Conservation (phyloP, 768 basidiomycete genomes). For the Hygrophoropsis aurantiaca region DNA sequence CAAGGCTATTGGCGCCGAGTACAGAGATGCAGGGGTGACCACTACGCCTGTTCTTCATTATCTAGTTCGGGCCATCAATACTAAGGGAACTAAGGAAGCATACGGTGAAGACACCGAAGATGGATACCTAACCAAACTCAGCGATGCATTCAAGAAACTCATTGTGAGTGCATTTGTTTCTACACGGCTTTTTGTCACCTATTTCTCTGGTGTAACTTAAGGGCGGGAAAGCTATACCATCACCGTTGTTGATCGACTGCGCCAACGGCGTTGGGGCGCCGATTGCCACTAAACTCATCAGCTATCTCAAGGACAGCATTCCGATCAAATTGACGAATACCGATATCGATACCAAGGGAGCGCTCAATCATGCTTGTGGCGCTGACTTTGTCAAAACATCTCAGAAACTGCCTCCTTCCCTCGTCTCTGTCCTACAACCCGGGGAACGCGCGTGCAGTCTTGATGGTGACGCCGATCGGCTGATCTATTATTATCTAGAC, state of each 20-base stretch:
- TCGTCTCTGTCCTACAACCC: slow-evolving; percentile 58
- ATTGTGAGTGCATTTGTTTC: slow-evolving; percentile 54
- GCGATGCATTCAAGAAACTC: slow-evolving; percentile 79
- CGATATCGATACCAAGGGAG: slow-evolving; percentile 59
- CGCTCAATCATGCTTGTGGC: slow-evolving; percentile 85
- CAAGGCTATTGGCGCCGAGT: slow-evolving; percentile 64
- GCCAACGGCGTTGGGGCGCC: slow-evolving; percentile 96
- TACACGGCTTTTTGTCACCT: slow-evolving; percentile 1
- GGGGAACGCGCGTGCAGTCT: slow-evolving; percentile 88
- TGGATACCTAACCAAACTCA: slow-evolving; percentile 84
- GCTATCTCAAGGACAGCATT: slow-evolving; percentile 60
- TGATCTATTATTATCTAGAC: slow-evolving; percentile 94
- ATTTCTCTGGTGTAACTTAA: slow-evolving; percentile 23
- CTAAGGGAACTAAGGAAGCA: slow-evolving; percentile 70
- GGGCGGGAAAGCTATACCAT: slow-evolving; percentile 56
- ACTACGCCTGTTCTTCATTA: slow-evolving; percentile 97
- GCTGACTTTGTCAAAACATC: slow-evolving; percentile 96
- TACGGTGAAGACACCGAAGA: slow-evolving; percentile 81
- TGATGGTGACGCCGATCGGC: slow-evolving; percentile 95
- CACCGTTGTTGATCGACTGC: slow-evolving; percentile 84
- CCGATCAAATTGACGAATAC: slow-evolving; percentile 71
- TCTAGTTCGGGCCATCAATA: slow-evolving; percentile 87
- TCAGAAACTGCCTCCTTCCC: slow-evolving; percentile 81
- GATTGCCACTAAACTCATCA: slow-evolving; percentile 60
- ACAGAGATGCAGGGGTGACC: slow-evolving; percentile 76